Evolutionary conservation across 2,329 filamentous ascomycete species (phyloP).

Genomic region (Pyrenochaeta sp.): DNA sequence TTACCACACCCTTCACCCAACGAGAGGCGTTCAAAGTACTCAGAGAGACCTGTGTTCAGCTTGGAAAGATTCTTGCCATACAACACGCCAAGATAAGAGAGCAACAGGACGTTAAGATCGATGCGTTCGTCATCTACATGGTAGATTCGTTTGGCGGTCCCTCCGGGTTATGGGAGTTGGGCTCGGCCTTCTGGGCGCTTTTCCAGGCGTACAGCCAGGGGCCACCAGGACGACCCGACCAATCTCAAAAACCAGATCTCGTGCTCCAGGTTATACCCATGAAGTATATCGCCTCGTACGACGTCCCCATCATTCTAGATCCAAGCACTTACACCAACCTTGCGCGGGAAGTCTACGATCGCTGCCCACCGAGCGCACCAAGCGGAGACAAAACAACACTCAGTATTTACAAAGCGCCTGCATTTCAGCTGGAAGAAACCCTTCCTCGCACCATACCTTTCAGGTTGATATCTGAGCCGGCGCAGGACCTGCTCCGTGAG

Average conservation of each 20-base stretch:
- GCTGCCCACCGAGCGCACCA: conserved; percentile 64
- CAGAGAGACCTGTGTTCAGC: conserved; percentile 48
- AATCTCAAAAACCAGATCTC: conserved; percentile 62
- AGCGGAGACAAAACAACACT: conserved; percentile 55
- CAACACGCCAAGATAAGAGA: conserved; percentile 46
- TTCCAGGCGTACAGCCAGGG: conserved; percentile 69
- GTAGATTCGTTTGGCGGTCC: conserved; percentile 73
- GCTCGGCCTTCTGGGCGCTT: conserved; percentile 75
- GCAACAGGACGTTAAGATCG: conserved; percentile 60
- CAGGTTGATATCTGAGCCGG: conserved; percentile 72
- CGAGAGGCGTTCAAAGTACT: conserved; percentile 41
- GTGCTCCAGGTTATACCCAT: conserved; percentile 79
- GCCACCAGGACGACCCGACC: conserved; percentile 53
- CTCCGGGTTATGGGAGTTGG: conserved; percentile 71
- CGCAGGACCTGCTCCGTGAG: conserved; percentile 77
- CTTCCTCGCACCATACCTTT: conserved; percentile 79
- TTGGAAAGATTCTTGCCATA: conserved; percentile 51
- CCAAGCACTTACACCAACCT: conserved; percentile 68
- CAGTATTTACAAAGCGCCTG: conserved; percentile 67
- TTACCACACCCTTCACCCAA: conserved; percentile 22
- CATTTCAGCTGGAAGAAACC: conserved; percentile 75
- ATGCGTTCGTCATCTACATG: conserved; percentile 74
- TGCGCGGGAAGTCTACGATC: conserved; percentile 79
- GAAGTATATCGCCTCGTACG: conserved; percentile 70
- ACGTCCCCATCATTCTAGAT: conserved; percentile 69